Percentiles rank a stretch among this genome's conserved stretches.
Evolutionary conservation across 495 filamentous ascomycete species (phyloP).

Genomic region (Tetracladium setigerum): DNA sequence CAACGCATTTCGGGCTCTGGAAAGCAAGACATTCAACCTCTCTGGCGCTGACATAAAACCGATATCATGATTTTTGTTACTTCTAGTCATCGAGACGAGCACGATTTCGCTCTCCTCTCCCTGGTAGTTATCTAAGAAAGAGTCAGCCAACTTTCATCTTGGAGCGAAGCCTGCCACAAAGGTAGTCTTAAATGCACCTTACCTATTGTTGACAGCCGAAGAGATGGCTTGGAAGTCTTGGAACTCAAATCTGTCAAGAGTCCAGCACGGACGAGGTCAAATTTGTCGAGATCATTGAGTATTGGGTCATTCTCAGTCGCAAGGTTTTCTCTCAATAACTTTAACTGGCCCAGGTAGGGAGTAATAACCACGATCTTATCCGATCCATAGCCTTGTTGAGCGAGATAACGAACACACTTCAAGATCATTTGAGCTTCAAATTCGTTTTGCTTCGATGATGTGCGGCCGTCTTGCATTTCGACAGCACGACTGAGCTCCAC

Average conservation of each 20-base stretch:
- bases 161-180: no score
- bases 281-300: slow-evolving; percentile 63
- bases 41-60: slow-evolving; percentile 68
- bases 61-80: slow-evolving; percentile 56
- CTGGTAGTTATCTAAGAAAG: slow-evolving; percentile 68
- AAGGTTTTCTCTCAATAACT: slow-evolving; percentile 45
- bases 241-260: slow-evolving; percentile 48
- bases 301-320: slow-evolving; percentile 45
- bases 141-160: slow-evolving; percentile 61
- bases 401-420: slow-evolving; percentile 62
- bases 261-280: slow-evolving; percentile 59
- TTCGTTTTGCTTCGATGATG: slow-evolving; percentile 50
- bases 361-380: slow-evolving; percentile 63
- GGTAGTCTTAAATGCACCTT: no score
- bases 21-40: slow-evolving; percentile 65
- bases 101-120: slow-evolving; percentile 77
- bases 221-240: slow-evolving; percentile 37
- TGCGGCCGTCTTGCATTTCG: slow-evolving; percentile 40
- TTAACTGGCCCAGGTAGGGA: slow-evolving; percentile 66
- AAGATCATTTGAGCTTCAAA: slow-evolving; percentile 65
- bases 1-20: slow-evolving; percentile 56
- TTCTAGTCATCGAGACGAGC: slow-evolving; percentile 57
- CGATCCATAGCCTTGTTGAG: slow-evolving; percentile 66
- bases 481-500: slow-evolving; percentile 27
- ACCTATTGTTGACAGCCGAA: slow-evolving; percentile 64